These are phyloP conservation scores for Chrysoporthe austroafricana DNA, from an alignment of 2,329 filamentous ascomycete genomes.

Conservation along the genomic window DNA sequence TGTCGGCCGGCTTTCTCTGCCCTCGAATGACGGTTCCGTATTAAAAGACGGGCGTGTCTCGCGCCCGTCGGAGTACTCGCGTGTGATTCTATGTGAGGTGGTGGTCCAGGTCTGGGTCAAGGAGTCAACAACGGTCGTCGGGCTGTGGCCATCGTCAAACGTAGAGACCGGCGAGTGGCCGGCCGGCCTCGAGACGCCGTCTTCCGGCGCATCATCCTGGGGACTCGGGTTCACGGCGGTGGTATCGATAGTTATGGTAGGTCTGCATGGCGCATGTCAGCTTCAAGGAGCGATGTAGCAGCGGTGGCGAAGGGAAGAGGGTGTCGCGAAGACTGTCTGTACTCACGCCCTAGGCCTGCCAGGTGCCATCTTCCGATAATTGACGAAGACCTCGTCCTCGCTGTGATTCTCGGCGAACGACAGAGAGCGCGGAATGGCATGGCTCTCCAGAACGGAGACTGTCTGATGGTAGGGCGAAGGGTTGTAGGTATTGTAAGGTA, in stretches of 20 bases:
- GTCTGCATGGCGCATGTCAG: conserved; percentile 41
- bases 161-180: conserved; percentile 42
- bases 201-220: conserved; percentile 37
- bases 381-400: conserved; percentile 13
- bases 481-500: background rate
- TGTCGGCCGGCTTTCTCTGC: conserved; percentile 67
- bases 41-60: conserved; percentile 49
- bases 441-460: conserved; percentile 19
- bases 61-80: conserved; percentile 33
- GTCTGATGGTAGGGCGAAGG: conserved; percentile 5
- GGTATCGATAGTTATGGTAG: conserved; percentile 60
- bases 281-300: conserved; percentile 27
- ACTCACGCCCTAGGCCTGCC: conserved; percentile 46
- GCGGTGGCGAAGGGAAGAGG: conserved; percentile 30
- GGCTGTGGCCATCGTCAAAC: conserved; percentile 47
- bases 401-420: conserved; percentile 11
- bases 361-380: conserved; percentile 29
- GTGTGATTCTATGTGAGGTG: conserved; percentile 35
- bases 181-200: conserved; percentile 34
- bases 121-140: conserved; percentile 43
- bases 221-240: conserved; percentile 43
- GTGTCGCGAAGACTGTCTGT: background rate
- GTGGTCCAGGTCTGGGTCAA: conserved; percentile 34
- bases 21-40: conserved; percentile 65
- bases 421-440: conserved; percentile 18